phyloP scores from a whole-genome alignment of 2,329 filamentous ascomycete species.

The Phyllosticta capitalensis region DNA sequence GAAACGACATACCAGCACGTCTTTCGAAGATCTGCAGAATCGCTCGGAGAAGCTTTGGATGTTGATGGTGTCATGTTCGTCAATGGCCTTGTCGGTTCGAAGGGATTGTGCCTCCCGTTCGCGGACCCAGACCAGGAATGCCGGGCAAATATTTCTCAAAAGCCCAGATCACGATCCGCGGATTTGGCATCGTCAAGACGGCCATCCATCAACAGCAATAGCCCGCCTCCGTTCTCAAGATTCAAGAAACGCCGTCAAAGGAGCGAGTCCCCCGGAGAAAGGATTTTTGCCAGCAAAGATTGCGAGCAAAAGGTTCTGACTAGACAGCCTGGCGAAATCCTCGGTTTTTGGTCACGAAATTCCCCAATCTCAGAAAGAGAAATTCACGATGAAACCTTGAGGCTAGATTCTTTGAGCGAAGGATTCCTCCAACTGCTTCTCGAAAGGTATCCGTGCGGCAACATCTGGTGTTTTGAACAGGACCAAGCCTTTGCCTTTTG shows the following conservation, averaged over 20 bases:
- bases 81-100: constrained; percentile 15
- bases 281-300: constrained; percentile 3
- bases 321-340: constrained; percentile 6
- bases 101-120: constrained; percentile 13
- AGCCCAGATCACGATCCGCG: background rate
- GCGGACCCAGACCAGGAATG: constrained; percentile 14
- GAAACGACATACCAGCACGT: constrained; percentile 15
- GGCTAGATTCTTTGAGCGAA: constrained; percentile 13
- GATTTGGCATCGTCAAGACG: background rate
- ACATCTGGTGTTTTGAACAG: constrained; percentile 13
- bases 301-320: constrained; percentile 1
- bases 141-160: background rate
- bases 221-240: background rate
- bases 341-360: background rate
- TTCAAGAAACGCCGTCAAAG: background rate
- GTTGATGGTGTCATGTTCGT: constrained; percentile 12
- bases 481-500: constrained; percentile 2
- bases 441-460: constrained; percentile 13
- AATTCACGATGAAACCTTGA: constrained; percentile 1
- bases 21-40: constrained; percentile 14
- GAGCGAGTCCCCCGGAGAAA: constrained; percentile 1
- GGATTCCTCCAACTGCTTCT: constrained; percentile 14
- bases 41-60: constrained; percentile 12
- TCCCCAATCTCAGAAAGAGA: background rate
- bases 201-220: background rate